Evolutionary conservation across 768 basidiomycete species (phyloP), one percentile per base, ranked within the genome.

Genomic region (Candolleomyces aberdarensis): DNA sequence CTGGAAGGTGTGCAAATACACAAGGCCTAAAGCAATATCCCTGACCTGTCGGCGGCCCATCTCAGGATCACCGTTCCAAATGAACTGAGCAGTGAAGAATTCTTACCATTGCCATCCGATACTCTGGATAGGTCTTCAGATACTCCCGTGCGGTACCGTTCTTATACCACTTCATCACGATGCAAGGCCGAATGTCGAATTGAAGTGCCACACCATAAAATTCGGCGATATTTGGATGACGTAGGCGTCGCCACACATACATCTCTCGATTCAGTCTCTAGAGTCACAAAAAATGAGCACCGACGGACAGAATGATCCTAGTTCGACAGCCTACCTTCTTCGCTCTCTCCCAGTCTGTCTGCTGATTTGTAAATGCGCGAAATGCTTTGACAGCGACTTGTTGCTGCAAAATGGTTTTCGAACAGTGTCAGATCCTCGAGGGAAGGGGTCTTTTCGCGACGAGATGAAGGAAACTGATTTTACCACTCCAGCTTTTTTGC

Each of bases 251-350:
- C 79, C 78, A 79, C 0, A 79, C 72, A 15, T 66, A 59, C 15
- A 80, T 66, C 65, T 80, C 80, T 5, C 75, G 66, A 68, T 76
- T 78, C 55, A 82, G 65, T 15, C 78, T 70, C 81, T 80, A 54
- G 6, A 29, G 22, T 15, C 9, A 29, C 40, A 3, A 26, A n/a
- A 39, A 54, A 9, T 55, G 6, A 15, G 17, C 49, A 19, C 5
- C 29, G 7, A 22, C 43, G 17, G n/a, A 22, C 15, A 19, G 3
- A 3, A 31, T 6, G 1, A 14, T 14, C 11, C 15, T 2, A 46
- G 31, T 13, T 1, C n/a, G 14, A n/a, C 41, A 4, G 36, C 57
- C 41, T 48, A 70, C 71, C 53, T 62, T 67, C 55, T 63, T 62
- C 10, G 68, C 61, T 39, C 63, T 59, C 10, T 41, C 56, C 20